Percentiles rank a stretch among this genome's conserved stretches.
Conservation (phyloP, 805 yeast species). For the Wickerhamomyces alni region DNA sequence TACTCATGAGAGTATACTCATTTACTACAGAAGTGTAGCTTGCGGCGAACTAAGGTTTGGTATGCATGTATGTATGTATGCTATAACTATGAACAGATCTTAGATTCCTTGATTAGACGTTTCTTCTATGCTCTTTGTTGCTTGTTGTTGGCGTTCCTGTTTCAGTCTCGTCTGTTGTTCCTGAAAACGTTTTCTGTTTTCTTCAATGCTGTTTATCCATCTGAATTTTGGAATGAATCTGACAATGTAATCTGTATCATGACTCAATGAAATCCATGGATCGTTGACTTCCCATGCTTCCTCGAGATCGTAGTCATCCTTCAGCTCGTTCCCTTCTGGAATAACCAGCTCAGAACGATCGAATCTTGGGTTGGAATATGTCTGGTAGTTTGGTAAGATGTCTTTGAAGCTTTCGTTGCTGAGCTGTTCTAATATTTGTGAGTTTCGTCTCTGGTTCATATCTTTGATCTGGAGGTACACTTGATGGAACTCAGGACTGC, state of each 20-base stretch:
- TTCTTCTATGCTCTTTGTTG: not conserved
- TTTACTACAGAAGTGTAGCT: too few species aligned
- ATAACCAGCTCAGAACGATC: conserved; percentile 6
- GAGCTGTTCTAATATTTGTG: conserved; percentile 16
- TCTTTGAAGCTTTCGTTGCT: conserved; percentile 12
- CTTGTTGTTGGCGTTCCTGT: not conserved
- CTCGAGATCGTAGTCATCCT: conserved; percentile 18
- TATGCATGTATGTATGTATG: too few species aligned
- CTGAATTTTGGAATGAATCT: conserved; percentile 20
- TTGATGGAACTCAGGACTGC: conserved; percentile 8
- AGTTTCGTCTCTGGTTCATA: conserved; percentile 13
- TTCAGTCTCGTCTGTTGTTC: conserved; percentile 1
- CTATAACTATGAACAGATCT: not conserved
- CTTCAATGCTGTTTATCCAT: conserved; percentile 9
- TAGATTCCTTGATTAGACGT: not conserved
- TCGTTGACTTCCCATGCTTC: conserved; percentile 22
- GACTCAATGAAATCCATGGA: conserved; percentile 20
- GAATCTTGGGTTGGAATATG: conserved; percentile 4
- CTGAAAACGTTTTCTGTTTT: not conserved
- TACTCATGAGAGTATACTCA: too few species aligned
- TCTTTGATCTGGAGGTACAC: conserved; percentile 11
- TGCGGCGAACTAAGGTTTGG: too few species aligned
- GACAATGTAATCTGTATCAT: conserved; percentile 18
- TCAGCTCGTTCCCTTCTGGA: conserved; percentile 17
- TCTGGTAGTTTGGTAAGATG: conserved; percentile 13